These are phyloP conservation scores for Buxus sempervirens DNA, from an alignment of 164 flowering plant genomes.

Conservation along the genomic window DNA sequence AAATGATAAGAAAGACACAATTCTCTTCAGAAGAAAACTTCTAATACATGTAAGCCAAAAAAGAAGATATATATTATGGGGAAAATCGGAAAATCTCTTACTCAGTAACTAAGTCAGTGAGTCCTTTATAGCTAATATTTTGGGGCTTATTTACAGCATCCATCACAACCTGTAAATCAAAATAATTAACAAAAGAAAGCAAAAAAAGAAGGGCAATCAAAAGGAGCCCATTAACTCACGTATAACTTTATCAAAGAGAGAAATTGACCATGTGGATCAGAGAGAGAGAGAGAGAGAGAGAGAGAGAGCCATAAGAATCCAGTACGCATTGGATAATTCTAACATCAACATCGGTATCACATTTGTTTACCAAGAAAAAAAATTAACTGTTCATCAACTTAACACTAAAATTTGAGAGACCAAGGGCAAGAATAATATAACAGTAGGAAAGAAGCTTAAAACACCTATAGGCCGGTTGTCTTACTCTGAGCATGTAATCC, in stretches of 20 bases:
- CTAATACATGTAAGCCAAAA: neutral
- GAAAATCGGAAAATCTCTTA: slow-evolving; percentile 32
- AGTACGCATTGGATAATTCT: neutral
- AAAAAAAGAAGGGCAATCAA: too few relatives aligned
- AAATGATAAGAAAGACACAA: neutral
- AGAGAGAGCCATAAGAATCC: neutral
- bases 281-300: neutral
- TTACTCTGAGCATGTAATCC: too few relatives aligned
- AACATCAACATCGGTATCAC: neutral
- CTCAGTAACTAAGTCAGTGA: slow-evolving; percentile 95
- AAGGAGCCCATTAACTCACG: neutral
- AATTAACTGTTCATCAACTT: too few relatives aligned
- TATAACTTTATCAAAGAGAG: neutral
- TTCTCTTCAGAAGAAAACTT: neutral
- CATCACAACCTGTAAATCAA: slow-evolving; percentile 69
- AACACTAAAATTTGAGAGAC: neutral
- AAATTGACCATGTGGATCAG: neutral
- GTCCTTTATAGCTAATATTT: slow-evolving; percentile 74
- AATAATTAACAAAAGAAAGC: neutral
- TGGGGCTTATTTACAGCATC: slow-evolving; percentile 93
- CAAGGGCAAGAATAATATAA: neutral
- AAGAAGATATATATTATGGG: neutral
- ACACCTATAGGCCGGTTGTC: too few relatives aligned
- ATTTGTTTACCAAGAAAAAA: too few relatives aligned
- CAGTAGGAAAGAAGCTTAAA: neutral